These are phyloP conservation scores for Pelargonium citronellum DNA, from an alignment of 441 rosid species.

Conservation along the genomic window DNA sequence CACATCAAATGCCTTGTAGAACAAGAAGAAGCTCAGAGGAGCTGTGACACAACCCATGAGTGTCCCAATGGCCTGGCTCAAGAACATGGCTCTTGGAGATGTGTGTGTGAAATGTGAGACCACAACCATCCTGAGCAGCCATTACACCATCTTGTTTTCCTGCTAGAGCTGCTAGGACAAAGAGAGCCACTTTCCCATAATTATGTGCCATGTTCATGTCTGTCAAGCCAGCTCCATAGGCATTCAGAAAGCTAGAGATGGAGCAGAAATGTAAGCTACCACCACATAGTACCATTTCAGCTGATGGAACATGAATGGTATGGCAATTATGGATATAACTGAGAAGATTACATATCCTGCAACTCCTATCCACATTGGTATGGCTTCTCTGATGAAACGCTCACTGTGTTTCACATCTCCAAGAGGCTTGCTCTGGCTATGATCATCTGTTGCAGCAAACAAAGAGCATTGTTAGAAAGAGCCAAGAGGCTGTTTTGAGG, in stretches of 20 bases:
- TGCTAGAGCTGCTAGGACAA: constrained; percentile 63
- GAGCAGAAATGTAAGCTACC: constrained; percentile 75
- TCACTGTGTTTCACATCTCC: constrained; percentile 53
- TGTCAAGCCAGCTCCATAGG: constrained; percentile 92
- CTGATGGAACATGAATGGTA: constrained; percentile 80
- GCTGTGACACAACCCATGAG: constrained; percentile 83
- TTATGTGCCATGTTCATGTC: constrained; percentile 96
- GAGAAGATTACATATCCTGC: constrained; percentile 61
- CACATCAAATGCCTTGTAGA: constrained; percentile 78
- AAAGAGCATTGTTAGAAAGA: neutral
- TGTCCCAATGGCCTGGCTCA: constrained; percentile 74
- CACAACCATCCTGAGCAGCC: constrained; percentile 79
- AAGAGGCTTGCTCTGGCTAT: constrained; percentile 15
- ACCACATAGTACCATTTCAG: constrained; percentile 84
- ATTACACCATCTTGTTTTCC: constrained; percentile 61
- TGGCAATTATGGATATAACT: constrained; percentile 49
- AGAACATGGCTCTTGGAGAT: constrained; percentile 80
- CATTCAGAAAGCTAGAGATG: constrained; percentile 88
- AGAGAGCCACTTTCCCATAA: constrained; percentile 85
- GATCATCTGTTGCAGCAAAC: constrained; percentile 28
- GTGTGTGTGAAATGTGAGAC: constrained; percentile 75
- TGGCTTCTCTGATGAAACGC: constrained; percentile 59
- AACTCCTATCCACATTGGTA: constrained; percentile 72
- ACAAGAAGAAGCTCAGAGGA: constrained; percentile 71
- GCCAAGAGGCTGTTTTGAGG: neutral